Percentiles rank a stretch among this genome's conserved stretches.
phyloP scores from a whole-genome alignment of 106 monocot species.

The Dendrobium officinale region DNA sequence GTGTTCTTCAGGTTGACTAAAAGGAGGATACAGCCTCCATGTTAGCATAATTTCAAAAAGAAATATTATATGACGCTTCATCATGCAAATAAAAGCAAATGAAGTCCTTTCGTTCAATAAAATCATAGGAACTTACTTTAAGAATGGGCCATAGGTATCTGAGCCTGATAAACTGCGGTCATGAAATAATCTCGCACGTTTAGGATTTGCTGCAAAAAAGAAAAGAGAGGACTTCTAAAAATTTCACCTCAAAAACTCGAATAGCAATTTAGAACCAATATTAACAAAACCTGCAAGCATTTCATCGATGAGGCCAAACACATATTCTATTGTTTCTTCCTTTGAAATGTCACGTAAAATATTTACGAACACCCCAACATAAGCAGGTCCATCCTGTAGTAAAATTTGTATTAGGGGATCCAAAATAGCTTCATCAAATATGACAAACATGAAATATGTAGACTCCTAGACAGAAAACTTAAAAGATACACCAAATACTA shows the following conservation, averaged over 20 bases:
- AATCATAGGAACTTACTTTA: constrained; percentile 43
- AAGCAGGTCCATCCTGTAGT: constrained; percentile 76
- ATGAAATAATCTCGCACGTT: constrained; percentile 79
- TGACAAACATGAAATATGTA: neutral
- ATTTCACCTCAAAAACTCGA: neutral
- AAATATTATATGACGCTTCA: neutral
- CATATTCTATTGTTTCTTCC: constrained; percentile 90
- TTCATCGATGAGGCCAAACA: constrained; percentile 93
- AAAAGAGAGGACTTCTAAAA: constrained; percentile 8
- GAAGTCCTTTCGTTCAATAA: neutral
- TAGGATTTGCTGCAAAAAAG: constrained; percentile 75
- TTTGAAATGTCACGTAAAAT: constrained; percentile 79
- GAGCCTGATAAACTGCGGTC: constrained; percentile 61
- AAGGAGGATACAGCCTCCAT: neutral
- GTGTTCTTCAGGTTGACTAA: neutral
- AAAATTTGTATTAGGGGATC: constrained; percentile 1
- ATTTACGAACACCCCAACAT: constrained; percentile 70
- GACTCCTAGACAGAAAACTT: neutral
- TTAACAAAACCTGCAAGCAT: constrained; percentile 62
- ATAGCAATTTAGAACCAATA: neutral
- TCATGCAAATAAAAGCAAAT: constrained; percentile 6
- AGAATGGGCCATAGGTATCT: constrained; percentile 79
- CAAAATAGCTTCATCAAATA: neutral
- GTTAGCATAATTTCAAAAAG: neutral
- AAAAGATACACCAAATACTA: neutral